These are phyloP conservation scores for Melampsora larici-populina DNA, from an alignment of 1,284 basidiomycete species.

Conservation along the genomic window DNA sequence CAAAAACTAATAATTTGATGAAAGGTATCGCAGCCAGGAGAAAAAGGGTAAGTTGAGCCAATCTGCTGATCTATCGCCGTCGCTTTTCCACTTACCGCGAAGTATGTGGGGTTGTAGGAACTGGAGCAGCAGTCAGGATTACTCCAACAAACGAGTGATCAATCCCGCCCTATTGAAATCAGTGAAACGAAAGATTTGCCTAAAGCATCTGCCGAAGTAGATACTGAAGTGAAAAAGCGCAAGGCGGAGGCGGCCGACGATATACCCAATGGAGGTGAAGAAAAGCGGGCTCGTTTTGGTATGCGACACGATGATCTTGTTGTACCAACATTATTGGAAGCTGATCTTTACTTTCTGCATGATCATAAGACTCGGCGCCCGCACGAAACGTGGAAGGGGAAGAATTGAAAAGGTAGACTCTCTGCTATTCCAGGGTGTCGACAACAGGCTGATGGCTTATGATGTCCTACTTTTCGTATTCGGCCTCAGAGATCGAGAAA, in stretches of 20 bases:
- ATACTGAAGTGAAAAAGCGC: slow-evolving; percentile 17
- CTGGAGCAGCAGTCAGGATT: neutral
- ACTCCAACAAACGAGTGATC: neutral
- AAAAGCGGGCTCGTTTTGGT: slow-evolving; percentile 26
- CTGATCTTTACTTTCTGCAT: neutral
- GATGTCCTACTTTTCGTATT: neutral
- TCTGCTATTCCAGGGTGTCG: neutral
- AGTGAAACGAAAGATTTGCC: neutral
- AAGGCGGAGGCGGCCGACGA: slow-evolving; percentile 25
- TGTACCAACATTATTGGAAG: neutral
- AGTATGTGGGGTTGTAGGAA: neutral
- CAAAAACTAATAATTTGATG: slow-evolving; percentile 39
- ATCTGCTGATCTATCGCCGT: neutral
- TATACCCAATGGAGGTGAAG: neutral
- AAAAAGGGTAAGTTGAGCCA: slow-evolving; percentile 32
- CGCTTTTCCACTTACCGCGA: neutral
- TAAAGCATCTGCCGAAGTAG: neutral
- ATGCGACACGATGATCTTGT: neutral
- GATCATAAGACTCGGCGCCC: neutral
- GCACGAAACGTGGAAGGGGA: neutral
- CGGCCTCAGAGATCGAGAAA: slow-evolving; percentile 78
- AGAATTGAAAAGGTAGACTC: neutral
- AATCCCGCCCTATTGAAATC: neutral
- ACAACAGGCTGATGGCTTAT: neutral
- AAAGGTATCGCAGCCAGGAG: slow-evolving; percentile 40